Percentiles rank a stretch among this genome's conserved stretches.
These are phyloP conservation scores for Globisporangium heterothallicum DNA, from an alignment of 352 stramenopile genomes.

Conservation along the genomic window DNA sequence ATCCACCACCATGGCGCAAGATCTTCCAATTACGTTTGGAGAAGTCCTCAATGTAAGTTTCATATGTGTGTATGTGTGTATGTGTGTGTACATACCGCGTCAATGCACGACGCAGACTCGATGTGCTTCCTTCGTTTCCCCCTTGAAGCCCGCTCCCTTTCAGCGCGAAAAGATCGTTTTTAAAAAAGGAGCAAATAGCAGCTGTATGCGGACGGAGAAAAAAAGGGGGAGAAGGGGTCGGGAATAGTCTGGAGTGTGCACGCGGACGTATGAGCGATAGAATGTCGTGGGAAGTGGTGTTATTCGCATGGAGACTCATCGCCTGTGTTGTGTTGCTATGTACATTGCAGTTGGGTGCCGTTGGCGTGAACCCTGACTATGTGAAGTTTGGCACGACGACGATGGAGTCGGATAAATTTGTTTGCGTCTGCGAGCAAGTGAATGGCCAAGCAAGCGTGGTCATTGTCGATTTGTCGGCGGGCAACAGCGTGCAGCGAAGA, in stretches of 20 bases:
- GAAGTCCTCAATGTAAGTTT: conserved; percentile 90
- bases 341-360: conserved; percentile 57
- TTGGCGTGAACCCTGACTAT: conserved; percentile 88
- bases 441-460: conserved; percentile 87
- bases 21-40: conserved; percentile 86
- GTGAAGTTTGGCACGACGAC: conserved; percentile 92
- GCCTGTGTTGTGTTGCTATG: conserved; percentile 9
- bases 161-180: conserved; percentile 9
- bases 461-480: conserved; percentile 89
- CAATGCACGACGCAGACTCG: not conserved
- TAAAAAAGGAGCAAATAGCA: conserved; percentile 3
- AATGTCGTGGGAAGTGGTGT: no score
- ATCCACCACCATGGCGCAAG: conserved; percentile 63
- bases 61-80: conserved; percentile 14
- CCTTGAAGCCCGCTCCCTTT: not conserved
- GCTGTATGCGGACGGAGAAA: conserved; percentile 5
- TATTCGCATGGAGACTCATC: no score
- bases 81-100: not conserved
- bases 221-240: conserved; percentile 6
- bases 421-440: conserved; percentile 91
- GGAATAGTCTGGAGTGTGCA: not conserved
- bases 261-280: not conserved
- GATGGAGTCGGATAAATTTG: conserved; percentile 98
- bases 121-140: not conserved
- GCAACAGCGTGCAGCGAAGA: conserved; percentile 87